A percentile compares a stretch with the other conserved stretches of the same genome.
Evolutionary conservation across 2,329 filamentous ascomycete species (phyloP).

Genomic region (Sporothrix globosa): DNA sequence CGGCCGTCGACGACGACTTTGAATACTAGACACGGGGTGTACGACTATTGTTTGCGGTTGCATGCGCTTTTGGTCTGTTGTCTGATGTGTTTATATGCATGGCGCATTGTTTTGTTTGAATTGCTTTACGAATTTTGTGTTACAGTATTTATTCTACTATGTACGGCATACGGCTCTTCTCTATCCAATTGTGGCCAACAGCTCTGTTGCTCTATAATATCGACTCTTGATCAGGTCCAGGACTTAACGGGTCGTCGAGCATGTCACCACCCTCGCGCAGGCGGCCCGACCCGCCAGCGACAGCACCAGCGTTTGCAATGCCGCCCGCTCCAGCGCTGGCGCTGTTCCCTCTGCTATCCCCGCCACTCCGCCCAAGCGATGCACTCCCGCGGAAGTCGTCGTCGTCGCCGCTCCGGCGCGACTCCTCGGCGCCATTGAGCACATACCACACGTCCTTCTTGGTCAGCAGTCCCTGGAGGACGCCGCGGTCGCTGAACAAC

Average conservation of each 20-base stretch:
- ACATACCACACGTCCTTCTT: conserved; percentile 99
- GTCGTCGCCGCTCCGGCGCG: conserved; percentile 57
- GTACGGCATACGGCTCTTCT: not conserved
- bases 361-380: not conserved
- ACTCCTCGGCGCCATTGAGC: conserved; percentile 74
- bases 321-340: not conserved
- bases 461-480: conserved; percentile 81
- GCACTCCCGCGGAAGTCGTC: conserved; percentile 50
- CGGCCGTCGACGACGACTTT: conserved; percentile 92
- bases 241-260: conserved; percentile 42
- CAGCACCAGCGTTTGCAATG: conserved; percentile 27
- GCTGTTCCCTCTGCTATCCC: not conserved
- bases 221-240: conserved; percentile 29
- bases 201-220: conserved; percentile 28
- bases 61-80: not conserved
- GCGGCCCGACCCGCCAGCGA: conserved; percentile 43
- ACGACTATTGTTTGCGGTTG: not conserved
- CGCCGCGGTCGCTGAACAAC: conserved; percentile 80
- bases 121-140: not conserved
- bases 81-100: not conserved
- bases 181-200: not conserved
- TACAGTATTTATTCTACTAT: not conserved
- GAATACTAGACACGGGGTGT: conserved; percentile 68
- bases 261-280: conserved; percentile 44
- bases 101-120: not conserved